Evolutionary conservation across 495 filamentous ascomycete genomes (phyloP).

Genomic region (Penicillium desertorum): DNA sequence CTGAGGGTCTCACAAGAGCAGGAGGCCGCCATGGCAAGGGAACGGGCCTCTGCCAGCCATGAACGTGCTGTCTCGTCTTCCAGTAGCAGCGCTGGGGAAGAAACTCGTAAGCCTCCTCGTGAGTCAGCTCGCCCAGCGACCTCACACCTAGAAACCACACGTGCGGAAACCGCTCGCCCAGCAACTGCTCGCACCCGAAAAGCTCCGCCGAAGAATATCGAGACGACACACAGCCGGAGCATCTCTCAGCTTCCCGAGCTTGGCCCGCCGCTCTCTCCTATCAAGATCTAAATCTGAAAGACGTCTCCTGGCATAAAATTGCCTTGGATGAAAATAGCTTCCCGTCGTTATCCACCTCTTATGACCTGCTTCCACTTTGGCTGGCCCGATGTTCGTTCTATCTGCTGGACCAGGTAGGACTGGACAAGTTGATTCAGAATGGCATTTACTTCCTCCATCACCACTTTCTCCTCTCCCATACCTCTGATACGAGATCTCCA

Average conservation of each 20-base stretch:
- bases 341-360: background rate
- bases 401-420: constrained; percentile 11
- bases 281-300: constrained; percentile 53
- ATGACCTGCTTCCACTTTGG: constrained; percentile 16
- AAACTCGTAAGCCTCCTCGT: constrained; percentile 11
- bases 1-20: constrained; percentile 27
- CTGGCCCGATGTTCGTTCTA: constrained; percentile 21
- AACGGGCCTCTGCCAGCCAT: constrained; percentile 33
- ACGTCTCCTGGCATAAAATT: background rate
- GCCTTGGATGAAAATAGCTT: background rate
- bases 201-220: constrained; percentile 41
- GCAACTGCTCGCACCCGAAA: constrained; percentile 36
- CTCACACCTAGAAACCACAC: background rate
- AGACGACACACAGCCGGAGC: constrained; percentile 40
- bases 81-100: constrained; percentile 50
- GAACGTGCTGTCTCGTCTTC: constrained; percentile 66
- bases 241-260: constrained; percentile 57
- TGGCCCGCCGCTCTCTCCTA: constrained; percentile 73
- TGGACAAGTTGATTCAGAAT: constrained; percentile 16
- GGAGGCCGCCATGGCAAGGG: constrained; percentile 14
- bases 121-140: background rate
- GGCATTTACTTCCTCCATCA: constrained; percentile 2
- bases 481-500: constrained; percentile 1
- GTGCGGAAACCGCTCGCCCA: constrained; percentile 24
- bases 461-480: constrained; percentile 1